Percentiles rank a stretch among this genome's conserved stretches.
These are phyloP conservation scores for Fusarium xyrophilum DNA, from an alignment of 2,329 filamentous ascomycete species.

Conservation along the genomic window DNA sequence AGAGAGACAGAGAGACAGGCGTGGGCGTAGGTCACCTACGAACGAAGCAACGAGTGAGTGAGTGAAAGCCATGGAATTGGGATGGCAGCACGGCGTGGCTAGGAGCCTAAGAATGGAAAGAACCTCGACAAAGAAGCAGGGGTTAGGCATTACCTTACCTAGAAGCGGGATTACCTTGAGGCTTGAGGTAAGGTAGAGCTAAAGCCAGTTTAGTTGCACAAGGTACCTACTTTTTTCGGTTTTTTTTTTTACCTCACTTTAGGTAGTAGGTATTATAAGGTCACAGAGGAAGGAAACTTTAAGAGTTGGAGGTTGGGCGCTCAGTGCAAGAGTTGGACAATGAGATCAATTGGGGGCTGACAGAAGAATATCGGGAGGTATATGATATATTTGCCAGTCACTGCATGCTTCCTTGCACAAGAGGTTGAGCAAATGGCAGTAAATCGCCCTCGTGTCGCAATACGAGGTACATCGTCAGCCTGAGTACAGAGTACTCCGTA, in stretches of 20 bases:
- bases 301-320: conserved; percentile 9
- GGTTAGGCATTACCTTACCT: background rate
- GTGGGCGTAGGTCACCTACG: conserved; percentile 9
- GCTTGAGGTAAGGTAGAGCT: conserved; percentile 6
- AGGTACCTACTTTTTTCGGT: background rate
- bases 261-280: background rate
- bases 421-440: background rate
- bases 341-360: background rate
- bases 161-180: conserved; percentile 3
- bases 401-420: background rate
- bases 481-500: background rate
- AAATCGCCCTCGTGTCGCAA: background rate
- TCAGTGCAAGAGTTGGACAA: background rate
- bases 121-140: conserved; percentile 7
- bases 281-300: conserved; percentile 1
- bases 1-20: background rate
- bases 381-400: background rate
- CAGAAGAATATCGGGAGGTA: background rate
- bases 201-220: conserved; percentile 3
- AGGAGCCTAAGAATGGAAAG: conserved; percentile 19
- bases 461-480: background rate
- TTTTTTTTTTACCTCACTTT: background rate
- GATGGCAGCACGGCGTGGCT: conserved; percentile 1
- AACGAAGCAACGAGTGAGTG: background rate
- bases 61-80: background rate